Evolutionary conservation across 1,284 basidiomycete genomes (phyloP).

Genomic region (Sphagnurus paluster): DNA sequence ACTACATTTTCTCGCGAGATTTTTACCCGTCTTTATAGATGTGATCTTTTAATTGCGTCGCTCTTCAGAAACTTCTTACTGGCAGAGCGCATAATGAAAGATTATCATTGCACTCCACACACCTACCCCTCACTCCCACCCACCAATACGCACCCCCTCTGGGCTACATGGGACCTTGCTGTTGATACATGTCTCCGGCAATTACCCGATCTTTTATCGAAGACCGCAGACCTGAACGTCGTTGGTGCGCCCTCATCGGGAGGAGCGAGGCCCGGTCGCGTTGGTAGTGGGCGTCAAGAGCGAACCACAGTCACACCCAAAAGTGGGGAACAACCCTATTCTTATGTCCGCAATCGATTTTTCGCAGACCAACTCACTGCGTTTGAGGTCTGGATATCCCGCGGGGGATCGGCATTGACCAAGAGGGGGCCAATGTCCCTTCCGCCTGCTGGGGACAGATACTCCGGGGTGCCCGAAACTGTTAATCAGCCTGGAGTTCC

Average conservation of each 20-base stretch:
- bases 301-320: conserved; percentile 23
- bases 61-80: conserved; percentile 96
- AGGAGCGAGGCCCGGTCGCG: conserved; percentile 34
- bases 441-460: conserved; percentile 43
- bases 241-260: conserved; percentile 20
- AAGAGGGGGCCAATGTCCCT: conserved; percentile 74
- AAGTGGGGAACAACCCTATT: conserved; percentile 47
- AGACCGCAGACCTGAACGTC: conserved; percentile 45
- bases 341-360: conserved; percentile 89
- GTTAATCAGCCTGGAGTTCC: conserved; percentile 15
- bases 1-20: conserved; percentile 92
- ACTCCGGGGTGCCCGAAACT: conserved; percentile 19
- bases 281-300: conserved; percentile 33
- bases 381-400: conserved; percentile 97
- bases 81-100: conserved; percentile 97
- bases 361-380: conserved; percentile 97
- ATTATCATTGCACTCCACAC: conserved; percentile 96
- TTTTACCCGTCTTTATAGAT: conserved; percentile 93
- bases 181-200: conserved; percentile 96
- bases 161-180: conserved; percentile 98
- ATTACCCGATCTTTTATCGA: conserved; percentile 83
- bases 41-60: conserved; percentile 94
- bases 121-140: conserved; percentile 90
- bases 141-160: conserved; percentile 94
- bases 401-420: conserved; percentile 82